A percentile compares a stretch with the other conserved stretches of the same genome.
Conservation (phyloP, 768 basidiomycete genomes). For the Mycena galericulata region DNA sequence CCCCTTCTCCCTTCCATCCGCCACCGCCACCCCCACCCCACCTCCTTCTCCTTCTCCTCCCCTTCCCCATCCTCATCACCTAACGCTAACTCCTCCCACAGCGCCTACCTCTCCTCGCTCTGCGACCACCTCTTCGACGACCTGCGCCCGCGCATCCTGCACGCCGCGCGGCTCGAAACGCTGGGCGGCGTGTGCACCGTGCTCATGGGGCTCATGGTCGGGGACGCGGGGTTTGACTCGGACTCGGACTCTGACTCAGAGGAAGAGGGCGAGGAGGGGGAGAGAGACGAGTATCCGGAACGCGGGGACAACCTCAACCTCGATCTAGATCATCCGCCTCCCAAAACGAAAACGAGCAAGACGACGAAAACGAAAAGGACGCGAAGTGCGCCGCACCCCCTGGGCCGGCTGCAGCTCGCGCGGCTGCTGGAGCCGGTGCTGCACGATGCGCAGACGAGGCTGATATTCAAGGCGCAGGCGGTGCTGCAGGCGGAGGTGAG, state of each 20-base stretch:
- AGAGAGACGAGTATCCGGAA: too few species aligned
- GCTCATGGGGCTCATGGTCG: slow-evolving; percentile 96
- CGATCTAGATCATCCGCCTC: slow-evolving; percentile 19
- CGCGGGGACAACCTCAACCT: slow-evolving; percentile 16
- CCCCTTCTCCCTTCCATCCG: background rate
- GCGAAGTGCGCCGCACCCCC: too few species aligned
- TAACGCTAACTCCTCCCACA: slow-evolving; percentile 43
- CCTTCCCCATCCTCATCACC: too few species aligned
- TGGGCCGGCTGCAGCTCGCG: slow-evolving; percentile 76
- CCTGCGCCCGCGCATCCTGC: slow-evolving; percentile 93
- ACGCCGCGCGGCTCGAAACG: slow-evolving; percentile 87
- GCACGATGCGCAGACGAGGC: slow-evolving; percentile 94
- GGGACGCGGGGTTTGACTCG: too few species aligned
- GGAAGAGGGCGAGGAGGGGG: slow-evolving; percentile 49
- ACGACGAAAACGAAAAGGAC: too few species aligned
- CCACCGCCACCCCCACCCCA: background rate
- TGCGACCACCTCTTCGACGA: slow-evolving; percentile 97
- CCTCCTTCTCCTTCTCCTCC: too few species aligned
- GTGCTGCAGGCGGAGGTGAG: slow-evolving; percentile 91
- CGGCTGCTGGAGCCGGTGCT: slow-evolving; percentile 46
- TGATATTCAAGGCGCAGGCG: slow-evolving; percentile 97
- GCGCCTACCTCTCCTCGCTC: slow-evolving; percentile 89
- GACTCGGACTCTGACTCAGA: too few species aligned
- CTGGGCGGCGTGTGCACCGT: slow-evolving; percentile 98
- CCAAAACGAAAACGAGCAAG: slow-evolving; percentile 31